Conservation (phyloP, 345 rosid genomes). For the Citrus glauca region DNA sequence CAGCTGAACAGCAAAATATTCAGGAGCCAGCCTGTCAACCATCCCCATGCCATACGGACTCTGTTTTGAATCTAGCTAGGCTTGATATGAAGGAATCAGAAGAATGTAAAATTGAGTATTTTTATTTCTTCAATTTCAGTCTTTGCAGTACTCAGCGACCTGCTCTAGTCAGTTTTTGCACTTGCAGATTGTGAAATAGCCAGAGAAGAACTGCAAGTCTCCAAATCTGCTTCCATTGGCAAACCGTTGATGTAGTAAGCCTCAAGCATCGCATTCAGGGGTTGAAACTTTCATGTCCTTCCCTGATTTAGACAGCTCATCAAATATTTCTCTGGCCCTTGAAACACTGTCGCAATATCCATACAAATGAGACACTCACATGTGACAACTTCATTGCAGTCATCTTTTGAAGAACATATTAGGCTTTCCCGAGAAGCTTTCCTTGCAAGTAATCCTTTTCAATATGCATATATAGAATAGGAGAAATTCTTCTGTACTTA, state of each 20-base stretch:
- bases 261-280: conserved; percentile 75
- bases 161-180: conserved; percentile 15
- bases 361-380: conserved; percentile 76
- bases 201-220: conserved; percentile 43
- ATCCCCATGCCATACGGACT: conserved; percentile 4
- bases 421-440: conserved; percentile 66
- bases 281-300: conserved; percentile 59
- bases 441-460: conserved; percentile 25
- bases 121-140: conserved; percentile 9
- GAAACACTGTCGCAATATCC: conserved; percentile 70
- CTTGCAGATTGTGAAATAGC: conserved; percentile 33
- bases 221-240: conserved; percentile 68
- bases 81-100: background rate
- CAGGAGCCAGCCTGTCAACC: background rate
- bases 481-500: no score
- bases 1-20: background rate
- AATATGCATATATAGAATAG: no score
- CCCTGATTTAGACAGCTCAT: conserved; percentile 49
- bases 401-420: conserved; percentile 54
- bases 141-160: conserved; percentile 19
- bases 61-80: conserved; percentile 2
- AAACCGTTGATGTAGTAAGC: conserved; percentile 75
- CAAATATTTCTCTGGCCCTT: conserved; percentile 68
- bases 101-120: conserved; percentile 1
- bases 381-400: conserved; percentile 69